Evolutionary conservation across 2,329 filamentous ascomycete species (phyloP), one percentile per base, ranked within the genome.

Genomic region (Leptoxyphium fumago): DNA sequence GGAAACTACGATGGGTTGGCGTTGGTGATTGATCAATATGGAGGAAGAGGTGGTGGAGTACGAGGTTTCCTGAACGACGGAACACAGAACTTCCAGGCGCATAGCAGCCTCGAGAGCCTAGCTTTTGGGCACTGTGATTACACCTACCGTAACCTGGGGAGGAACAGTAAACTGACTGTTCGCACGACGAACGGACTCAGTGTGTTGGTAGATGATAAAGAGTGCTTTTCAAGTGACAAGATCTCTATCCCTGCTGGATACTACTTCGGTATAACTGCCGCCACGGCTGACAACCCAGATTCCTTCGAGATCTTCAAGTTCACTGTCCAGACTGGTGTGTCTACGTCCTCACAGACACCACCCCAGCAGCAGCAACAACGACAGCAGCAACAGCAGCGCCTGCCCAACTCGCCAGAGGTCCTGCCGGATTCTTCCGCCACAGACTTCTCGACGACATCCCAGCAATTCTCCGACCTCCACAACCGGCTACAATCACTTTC

Each of bases 61-160:
- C 77, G 91, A 46, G 91, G 84, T 14, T 98, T 96, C 69, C 68
- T 98, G 52, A 98, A 96, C 66, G 91, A 96, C 62, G 89, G 88
- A 41, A 76, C 70, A 32, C 79, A 75, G 52, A 84, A 94, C 62
- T 95, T 81, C 70, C 80, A 78, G 57, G 71, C 73, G 45, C 82
- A 88, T 54, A 72, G 78, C 52, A 81, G 77, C 55, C 78, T 94
- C 13, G 88, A 95, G 64, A 79, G 76, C 53, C 73, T 95, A 43
- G 84, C 89, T 13, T 98, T 98, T 61, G 91, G 87, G 11, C 86
- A 94, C 65, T 98, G 91, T 70, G 76, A 81, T 56, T 91, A 91
- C 62, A 65, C 77, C 39, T 98, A 95, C 70, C 83, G 91, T 53
- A 98, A 98, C 64, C 73, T 93, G 17, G 91, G 91, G 14, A 77